Evolutionary conservation across 2,329 filamentous ascomycete species (phyloP).

Genomic region (Alternaria metachromatica): DNA sequence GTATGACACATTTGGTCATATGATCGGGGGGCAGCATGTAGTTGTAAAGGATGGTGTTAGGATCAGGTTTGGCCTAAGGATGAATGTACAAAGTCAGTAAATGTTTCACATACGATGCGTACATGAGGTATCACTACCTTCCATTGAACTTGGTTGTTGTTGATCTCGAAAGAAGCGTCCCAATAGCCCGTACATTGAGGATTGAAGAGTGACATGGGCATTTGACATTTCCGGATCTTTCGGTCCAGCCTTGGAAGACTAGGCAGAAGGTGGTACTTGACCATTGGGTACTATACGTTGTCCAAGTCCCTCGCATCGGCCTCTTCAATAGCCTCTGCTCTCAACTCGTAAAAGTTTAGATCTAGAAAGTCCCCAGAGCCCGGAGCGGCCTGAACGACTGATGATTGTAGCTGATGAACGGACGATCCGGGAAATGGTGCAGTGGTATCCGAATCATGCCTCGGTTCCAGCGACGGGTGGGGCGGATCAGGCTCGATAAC

Average conservation of each 20-base stretch:
- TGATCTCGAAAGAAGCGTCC: neutral
- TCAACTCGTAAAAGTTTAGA: neutral
- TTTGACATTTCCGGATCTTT: neutral
- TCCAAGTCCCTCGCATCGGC: neutral
- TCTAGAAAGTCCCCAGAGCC: neutral
- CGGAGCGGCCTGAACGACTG: neutral
- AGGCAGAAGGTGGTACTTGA: neutral
- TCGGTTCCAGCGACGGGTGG: neutral
- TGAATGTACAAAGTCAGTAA: neutral
- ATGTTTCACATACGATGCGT: neutral
- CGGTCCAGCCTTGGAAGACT: neutral
- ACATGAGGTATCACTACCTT: neutral
- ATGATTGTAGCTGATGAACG: neutral
- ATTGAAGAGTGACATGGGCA: neutral
- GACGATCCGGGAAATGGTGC: neutral
- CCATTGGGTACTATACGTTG: neutral
- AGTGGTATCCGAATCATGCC: neutral
- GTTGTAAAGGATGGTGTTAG: neutral
- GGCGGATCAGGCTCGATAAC: neutral
- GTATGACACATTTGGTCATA: neutral
- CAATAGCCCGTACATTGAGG: neutral
- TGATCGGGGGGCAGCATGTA: neutral
- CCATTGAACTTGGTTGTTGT: neutral
- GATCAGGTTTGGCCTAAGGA: neutral
- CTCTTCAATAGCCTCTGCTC: neutral